Evolutionary conservation across 768 basidiomycete species (phyloP).

Genomic region (Termitomyces sp.): DNA sequence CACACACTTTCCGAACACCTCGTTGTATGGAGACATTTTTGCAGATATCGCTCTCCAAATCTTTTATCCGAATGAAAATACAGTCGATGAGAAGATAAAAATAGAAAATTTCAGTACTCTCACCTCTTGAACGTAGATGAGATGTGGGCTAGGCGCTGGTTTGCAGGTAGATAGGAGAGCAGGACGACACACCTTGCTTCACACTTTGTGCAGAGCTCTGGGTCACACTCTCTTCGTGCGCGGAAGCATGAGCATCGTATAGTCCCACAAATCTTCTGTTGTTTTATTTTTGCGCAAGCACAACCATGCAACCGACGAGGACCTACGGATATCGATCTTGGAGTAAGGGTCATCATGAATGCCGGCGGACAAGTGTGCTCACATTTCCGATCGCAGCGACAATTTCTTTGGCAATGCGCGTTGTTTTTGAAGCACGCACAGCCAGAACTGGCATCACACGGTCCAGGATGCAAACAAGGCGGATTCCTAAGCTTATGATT

Average conservation of each 20-base stretch:
- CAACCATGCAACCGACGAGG: conserved; percentile 54
- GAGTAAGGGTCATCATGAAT: background rate
- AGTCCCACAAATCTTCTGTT: conserved; percentile 27
- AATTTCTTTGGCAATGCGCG: conserved; percentile 52
- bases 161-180: background rate
- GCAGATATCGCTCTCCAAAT: conserved; percentile 29
- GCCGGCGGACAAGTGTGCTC: conserved; percentile 20
- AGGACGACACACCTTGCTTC: conserved; percentile 35
- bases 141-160: background rate
- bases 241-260: conserved; percentile 47
- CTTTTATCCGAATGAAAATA: conserved; percentile 12
- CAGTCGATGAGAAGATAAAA: background rate
- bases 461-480: conserved; percentile 54
- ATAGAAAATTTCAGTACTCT: background rate
- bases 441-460: conserved; percentile 34
- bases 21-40: conserved; percentile 46
- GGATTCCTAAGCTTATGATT: conserved; percentile 26
- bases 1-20: conserved; percentile 36
- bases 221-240: conserved; percentile 60
- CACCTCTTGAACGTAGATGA: conserved; percentile 16
- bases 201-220: conserved; percentile 54
- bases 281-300: conserved; percentile 30
- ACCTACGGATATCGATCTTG: conserved; percentile 40
- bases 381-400: conserved; percentile 51
- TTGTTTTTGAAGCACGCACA: conserved; percentile 48